Evolutionary conservation across 441 rosid species (phyloP).

Genomic region (Bocquillonia castaneifolia): DNA sequence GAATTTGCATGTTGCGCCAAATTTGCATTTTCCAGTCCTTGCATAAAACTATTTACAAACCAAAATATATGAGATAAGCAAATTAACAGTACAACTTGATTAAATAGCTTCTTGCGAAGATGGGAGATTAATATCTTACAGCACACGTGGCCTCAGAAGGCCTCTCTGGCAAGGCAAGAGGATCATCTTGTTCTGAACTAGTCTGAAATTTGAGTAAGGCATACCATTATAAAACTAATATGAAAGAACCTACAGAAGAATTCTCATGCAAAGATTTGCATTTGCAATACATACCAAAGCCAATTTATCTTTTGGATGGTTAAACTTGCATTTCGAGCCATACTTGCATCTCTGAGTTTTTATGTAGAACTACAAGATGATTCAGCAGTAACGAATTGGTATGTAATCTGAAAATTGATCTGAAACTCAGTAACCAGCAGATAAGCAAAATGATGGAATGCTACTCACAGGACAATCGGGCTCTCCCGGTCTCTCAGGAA

Average conservation of each 20-base stretch:
- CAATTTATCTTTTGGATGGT: conserved; percentile 65
- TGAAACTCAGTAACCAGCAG: conserved; percentile 9
- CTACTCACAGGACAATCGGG: conserved; percentile 92
- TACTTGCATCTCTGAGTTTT: conserved; percentile 94
- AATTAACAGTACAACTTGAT: conserved; percentile 10
- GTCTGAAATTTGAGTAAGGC: conserved; percentile 42
- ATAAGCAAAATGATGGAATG: conserved; percentile 13
- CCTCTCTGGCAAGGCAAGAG: conserved; percentile 66
- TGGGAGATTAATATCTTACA: conserved; percentile 43
- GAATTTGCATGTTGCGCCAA: conserved; percentile 87
- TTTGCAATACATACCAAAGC: conserved; percentile 41
- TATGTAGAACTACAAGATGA: conserved; percentile 60
- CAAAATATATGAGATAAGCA: conserved; percentile 25
- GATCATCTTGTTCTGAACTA: conserved; percentile 39
- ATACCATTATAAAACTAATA: conserved; percentile 17
- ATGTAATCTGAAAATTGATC: conserved; percentile 21
- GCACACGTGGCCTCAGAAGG: conserved; percentile 77
- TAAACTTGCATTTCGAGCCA: conserved; percentile 84
- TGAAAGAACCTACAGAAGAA: conserved; percentile 4
- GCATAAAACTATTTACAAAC: conserved; percentile 60
- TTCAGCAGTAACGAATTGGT: conserved; percentile 15
- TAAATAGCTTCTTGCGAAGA: conserved; percentile 6
- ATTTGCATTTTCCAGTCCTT: conserved; percentile 93
- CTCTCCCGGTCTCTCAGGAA: conserved; percentile 81
- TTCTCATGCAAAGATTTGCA: conserved; percentile 19